phyloP scores from a whole-genome alignment of 2,329 filamentous ascomycete species.

The Pezizomycotina sp. region DNA sequence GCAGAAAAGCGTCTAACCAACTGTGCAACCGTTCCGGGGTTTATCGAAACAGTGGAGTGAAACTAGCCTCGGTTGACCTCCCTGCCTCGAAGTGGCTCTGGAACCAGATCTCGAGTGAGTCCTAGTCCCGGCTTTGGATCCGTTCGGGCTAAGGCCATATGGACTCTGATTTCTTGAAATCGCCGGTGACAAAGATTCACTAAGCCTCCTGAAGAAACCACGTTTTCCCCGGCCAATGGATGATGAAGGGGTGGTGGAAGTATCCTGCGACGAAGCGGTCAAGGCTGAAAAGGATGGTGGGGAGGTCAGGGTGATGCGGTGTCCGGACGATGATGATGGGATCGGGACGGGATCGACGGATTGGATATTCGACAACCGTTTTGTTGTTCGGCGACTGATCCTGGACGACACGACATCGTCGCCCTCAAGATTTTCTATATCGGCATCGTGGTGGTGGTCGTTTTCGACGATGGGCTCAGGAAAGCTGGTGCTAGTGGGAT shows the following conservation, averaged over 20 bases:
- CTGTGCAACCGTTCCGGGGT: too few species aligned
- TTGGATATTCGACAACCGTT: too few species aligned
- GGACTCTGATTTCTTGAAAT: too few species aligned
- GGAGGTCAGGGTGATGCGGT: constrained; percentile 13
- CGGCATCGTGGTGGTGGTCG: too few species aligned
- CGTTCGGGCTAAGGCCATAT: constrained; percentile 13
- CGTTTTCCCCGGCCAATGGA: constrained; percentile 17
- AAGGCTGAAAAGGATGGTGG: constrained; percentile 18
- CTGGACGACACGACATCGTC: too few species aligned
- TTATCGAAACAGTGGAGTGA: constrained; percentile 12
- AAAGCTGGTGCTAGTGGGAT: constrained; percentile 10
- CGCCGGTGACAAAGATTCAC: too few species aligned
- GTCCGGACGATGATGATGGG: constrained; percentile 16
- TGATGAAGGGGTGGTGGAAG: constrained; percentile 15
- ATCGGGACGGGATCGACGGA: constrained; percentile 16
- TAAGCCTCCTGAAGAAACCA: constrained; percentile 16
- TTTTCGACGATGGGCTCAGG: constrained; percentile 14
- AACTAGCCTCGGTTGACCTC: constrained; percentile 11
- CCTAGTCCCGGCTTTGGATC: constrained; percentile 16
- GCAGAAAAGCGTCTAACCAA: too few species aligned
- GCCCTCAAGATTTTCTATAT: too few species aligned
- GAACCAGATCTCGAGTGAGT: constrained; percentile 9
- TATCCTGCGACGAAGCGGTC: constrained; percentile 19
- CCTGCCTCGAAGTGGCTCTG: constrained; percentile 10
- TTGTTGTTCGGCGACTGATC: too few species aligned